Percentiles rank a stretch among this genome's conserved stretches.
Conservation (phyloP, 768 basidiomycete species). For the Serendipita sp. region DNA sequence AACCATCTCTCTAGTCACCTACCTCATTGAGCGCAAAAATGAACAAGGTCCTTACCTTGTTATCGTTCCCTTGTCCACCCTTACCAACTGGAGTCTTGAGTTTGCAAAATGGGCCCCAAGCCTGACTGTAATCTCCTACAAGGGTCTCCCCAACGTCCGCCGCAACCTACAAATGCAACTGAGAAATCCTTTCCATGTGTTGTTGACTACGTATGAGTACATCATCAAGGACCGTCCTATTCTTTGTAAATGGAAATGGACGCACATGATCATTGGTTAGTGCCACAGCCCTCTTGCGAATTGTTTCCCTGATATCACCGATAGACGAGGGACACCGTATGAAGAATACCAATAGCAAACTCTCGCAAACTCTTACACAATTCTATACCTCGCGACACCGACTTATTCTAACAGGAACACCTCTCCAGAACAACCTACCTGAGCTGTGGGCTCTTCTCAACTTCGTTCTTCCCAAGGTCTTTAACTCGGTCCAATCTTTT, state of each 20-base stretch:
- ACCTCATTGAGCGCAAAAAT: constrained; percentile 80
- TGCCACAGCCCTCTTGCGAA: constrained; percentile 7
- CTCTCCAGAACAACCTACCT: constrained; percentile 91
- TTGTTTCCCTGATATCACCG: constrained; percentile 6
- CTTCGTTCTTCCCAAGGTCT: constrained; percentile 86
- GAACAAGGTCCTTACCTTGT: constrained; percentile 92
- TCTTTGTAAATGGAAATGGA: constrained; percentile 82
- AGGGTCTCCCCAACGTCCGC: constrained; percentile 76
- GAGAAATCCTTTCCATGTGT: constrained; percentile 75
- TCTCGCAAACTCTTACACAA: constrained; percentile 75
- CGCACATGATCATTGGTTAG: constrained; percentile 92
- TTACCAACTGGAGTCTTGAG: constrained; percentile 95
- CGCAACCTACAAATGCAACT: constrained; percentile 62
- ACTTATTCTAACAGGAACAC: constrained; percentile 89
- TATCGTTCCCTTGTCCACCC: constrained; percentile 86
- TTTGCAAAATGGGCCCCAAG: constrained; percentile 93
- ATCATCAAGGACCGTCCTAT: constrained; percentile 93
- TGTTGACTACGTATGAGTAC: constrained; percentile 91
- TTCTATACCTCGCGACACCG: constrained; percentile 88
- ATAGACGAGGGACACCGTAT: constrained; percentile 91
- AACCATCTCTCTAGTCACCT: constrained; percentile 86
- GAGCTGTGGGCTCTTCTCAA: constrained; percentile 93
- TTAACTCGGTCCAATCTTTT: constrained; percentile 98
- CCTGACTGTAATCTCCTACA: constrained; percentile 69
- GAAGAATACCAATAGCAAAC: constrained; percentile 88